phyloP scores from a whole-genome alignment of 768 basidiomycete genomes.

The Crassisporium funariophilum region DNA sequence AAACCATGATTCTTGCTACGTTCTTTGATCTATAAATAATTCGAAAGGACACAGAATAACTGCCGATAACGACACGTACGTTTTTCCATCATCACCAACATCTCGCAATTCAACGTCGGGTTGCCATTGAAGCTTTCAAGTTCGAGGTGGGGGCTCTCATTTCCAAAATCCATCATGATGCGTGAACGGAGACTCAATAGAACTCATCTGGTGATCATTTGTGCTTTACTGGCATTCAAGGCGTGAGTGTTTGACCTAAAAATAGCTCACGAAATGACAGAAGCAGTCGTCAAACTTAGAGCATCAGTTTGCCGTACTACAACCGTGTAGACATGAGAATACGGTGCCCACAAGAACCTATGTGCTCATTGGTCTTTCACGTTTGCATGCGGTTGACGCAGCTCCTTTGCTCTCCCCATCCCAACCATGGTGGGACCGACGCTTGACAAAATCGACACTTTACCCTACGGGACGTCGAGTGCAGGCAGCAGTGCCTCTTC shows the following conservation, averaged over 20 bases:
- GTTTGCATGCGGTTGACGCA: constrained; percentile 6
- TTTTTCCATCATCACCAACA: too few species aligned
- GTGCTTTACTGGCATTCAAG: too few species aligned
- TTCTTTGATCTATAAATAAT: neutral
- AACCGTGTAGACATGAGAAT: constrained; percentile 22
- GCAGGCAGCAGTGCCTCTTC: constrained; percentile 18
- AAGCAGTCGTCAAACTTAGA: constrained; percentile 12
- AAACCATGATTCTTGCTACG: neutral
- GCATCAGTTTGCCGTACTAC: constrained; percentile 12
- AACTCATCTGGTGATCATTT: too few species aligned
- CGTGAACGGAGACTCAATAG: too few species aligned
- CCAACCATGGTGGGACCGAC: constrained; percentile 17
- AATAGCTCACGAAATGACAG: constrained; percentile 8
- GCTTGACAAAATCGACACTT: constrained; percentile 9
- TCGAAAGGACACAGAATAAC: too few species aligned
- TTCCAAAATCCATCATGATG: too few species aligned
- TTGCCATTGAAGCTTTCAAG: too few species aligned
- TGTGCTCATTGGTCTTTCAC: constrained; percentile 12
- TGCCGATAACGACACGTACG: too few species aligned
- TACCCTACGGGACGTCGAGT: constrained; percentile 20
- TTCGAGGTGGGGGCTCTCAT: too few species aligned
- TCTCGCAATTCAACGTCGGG: too few species aligned
- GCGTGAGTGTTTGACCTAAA: constrained; percentile 7
- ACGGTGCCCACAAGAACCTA: constrained; percentile 8
- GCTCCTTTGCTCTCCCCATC: constrained; percentile 14